A percentile compares a stretch with the other conserved stretches of the same genome.
These are phyloP conservation scores for Paecilomyces dactylethromorphus DNA, from an alignment of 2,329 filamentous ascomycete species.

Conservation along the genomic window DNA sequence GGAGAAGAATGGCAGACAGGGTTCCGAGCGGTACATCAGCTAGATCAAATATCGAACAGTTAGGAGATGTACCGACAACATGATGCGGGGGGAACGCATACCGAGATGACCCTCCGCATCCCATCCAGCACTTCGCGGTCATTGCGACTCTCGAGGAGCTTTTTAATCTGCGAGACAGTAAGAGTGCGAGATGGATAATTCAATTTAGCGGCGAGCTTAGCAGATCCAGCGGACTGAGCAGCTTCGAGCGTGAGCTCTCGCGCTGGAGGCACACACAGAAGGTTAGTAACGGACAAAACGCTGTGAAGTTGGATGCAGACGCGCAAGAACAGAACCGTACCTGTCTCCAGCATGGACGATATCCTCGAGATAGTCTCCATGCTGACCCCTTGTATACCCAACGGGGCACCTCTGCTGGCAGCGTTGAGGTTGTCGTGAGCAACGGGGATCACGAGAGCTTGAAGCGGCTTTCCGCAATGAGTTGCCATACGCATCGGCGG, in stretches of 20 bases:
- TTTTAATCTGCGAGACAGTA: conserved; percentile 81
- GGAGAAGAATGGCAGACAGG: conserved; percentile 91
- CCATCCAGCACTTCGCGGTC: conserved; percentile 92
- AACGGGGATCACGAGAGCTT: conserved; percentile 13
- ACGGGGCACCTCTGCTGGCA: conserved; percentile 1
- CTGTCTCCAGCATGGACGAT: conserved; percentile 88
- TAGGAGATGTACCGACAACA: conserved; percentile 9
- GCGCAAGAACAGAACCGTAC: conserved; percentile 46
- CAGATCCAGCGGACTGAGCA: conserved; percentile 71
- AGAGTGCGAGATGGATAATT: conserved; percentile 58
- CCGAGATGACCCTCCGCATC: conserved; percentile 77
- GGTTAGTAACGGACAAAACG: conserved; percentile 11
- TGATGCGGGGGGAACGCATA: conserved; percentile 35
- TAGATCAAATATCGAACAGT: conserved; percentile 31
- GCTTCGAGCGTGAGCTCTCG: conserved; percentile 97
- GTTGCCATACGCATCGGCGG: not conserved
- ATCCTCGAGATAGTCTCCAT: conserved; percentile 98
- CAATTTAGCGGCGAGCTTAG: conserved; percentile 41
- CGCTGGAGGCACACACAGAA: conserved; percentile 48
- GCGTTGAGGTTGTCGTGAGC: conserved; percentile 14
- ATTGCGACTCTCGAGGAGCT: conserved; percentile 85
- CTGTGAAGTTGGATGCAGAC: not conserved
- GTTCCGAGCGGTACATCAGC: conserved; percentile 93
- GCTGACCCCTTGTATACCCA: conserved; percentile 14
- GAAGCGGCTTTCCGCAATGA: not conserved